Evolutionary conservation across 2,329 filamentous ascomycete species (phyloP), one percentile per base, ranked within the genome.

Genomic region (Calonectria pseudoturangicola): DNA sequence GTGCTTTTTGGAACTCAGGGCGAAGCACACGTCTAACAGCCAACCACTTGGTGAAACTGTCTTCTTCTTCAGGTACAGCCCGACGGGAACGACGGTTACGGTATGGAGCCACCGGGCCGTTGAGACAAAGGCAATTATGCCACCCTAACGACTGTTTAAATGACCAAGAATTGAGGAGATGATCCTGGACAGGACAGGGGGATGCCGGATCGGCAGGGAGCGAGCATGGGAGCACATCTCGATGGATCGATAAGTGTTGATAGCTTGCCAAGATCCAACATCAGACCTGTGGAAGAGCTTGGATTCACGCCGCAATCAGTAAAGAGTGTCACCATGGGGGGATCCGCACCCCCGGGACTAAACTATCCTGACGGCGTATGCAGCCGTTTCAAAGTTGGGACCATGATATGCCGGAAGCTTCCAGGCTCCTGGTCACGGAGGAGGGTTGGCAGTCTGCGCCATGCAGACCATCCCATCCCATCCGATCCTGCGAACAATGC

Each of bases 31-130:
- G 60, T 70, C 65, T 70, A 65, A 76, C 65, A 66, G 73, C 81
- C 80, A 84, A 83, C 80, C 82, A 81, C 71, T 73, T 76, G 48
- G 36, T 76, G 70, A 75, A 75, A 76, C 78, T 73, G 75, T 71
- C 68, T 36, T 67, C 71, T 73, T 28, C 75, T 70, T 76, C 73
- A 73, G 21, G 39, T 58, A 68, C 65, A 50, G 65, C 65, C 60
- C 68, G 73, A 78, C 78, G 78, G 78, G 78, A 79, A 75, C 74
- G 73, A 79, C 77, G 77, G 78, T 71, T 72, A 77, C 66, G 62
- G 71, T 76, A 80, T 77, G 77, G 75, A 74, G 70, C 21, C 36
- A 73, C 74, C 70, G 73, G 72, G 76, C 75, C 76, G 74, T 74
- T 79, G 68, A 74, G 62, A 45, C 39, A 71, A 54, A 69, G 74